These are phyloP conservation scores for Spathaspora gorwiae DNA, from an alignment of 805 yeast genomes.

Conservation along the genomic window DNA sequence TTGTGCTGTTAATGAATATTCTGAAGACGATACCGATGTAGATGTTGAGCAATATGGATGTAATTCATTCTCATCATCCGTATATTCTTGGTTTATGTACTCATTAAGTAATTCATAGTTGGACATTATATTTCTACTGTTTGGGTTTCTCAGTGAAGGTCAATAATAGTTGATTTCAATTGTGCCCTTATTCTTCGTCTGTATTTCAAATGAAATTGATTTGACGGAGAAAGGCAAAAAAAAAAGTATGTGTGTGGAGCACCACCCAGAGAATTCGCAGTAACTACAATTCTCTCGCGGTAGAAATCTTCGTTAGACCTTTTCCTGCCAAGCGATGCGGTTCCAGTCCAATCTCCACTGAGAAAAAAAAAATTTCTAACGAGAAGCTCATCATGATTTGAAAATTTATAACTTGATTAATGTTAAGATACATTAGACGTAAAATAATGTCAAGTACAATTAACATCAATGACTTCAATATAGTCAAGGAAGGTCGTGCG, in stretches of 20 bases:
- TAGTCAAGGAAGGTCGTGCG: slow-evolving; percentile 74
- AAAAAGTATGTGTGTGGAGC: too few relatives aligned
- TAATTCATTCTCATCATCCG: slow-evolving; percentile 10
- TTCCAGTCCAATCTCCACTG: neutral
- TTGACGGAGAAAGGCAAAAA: too few relatives aligned
- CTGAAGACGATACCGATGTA: slow-evolving; percentile 4
- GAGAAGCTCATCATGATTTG: neutral
- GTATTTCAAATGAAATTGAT: neutral
- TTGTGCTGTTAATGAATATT: slow-evolving; percentile 45
- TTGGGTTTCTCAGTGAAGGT: neutral
- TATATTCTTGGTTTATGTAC: slow-evolving; percentile 5
- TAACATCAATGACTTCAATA: slow-evolving; percentile 14
- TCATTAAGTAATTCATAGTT: slow-evolving; percentile 1
- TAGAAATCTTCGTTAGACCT: too few relatives aligned
- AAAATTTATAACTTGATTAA: neutral
- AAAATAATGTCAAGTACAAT: neutral
- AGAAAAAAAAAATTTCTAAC: too few relatives aligned
- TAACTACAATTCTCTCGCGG: too few relatives aligned
- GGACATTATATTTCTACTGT: neutral
- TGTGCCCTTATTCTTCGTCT: neutral
- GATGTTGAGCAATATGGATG: neutral
- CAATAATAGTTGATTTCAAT: neutral
- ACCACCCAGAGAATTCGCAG: too few relatives aligned
- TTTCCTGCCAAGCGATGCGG: too few relatives aligned
- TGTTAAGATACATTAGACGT: neutral